Base-by-base conservation (phyloP, 1,284 basidiomycete genomes). In the Tranzscheliella williamsii region DNA sequence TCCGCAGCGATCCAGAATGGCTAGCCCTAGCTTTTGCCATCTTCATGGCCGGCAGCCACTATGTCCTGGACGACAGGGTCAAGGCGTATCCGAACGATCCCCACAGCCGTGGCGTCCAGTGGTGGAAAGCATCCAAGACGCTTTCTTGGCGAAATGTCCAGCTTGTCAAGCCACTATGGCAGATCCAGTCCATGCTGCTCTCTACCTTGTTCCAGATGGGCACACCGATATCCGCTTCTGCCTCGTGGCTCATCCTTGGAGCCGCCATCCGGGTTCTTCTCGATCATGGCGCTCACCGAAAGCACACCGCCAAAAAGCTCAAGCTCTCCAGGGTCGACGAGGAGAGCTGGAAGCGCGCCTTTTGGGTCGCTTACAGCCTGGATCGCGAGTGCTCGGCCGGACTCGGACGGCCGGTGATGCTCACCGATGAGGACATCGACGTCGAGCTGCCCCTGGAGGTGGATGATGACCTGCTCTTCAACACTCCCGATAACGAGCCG, bases 351-450 rank as follows among this genome's bases (percentile, higher is more conserved):
- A 61, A 60, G 35, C 60, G 71, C 4, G 22, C 46, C 18, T 73
- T 69, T 24, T 73, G 71, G 71, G 51, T 58, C 3, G 52, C 58
- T 11, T 73, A 73, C 45, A 48, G 53, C 32, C 41, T 70, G 2
- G 71, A 73, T 34, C 70, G 70, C 20, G 67, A 66, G 42, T 22
- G 45, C 18, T 48, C 55, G 16, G 35, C 67, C 1, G 42, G 36
- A 7, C 41, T 73, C 11, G 72, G 72, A 4, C 37, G 72, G 18
- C 72, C 72, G 4, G 48, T 70, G 38, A 58, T 64, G 44, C 44
- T 72, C 13, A 65, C 72, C 24, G 72, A 72, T 33, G 72, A 72
- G 24, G 70, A 73, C 33, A 68, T 73, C 16, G 72, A 73, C 31
- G 38, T 72, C 4, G 70, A 66, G 17, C 45, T 57, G 3, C 70